phyloP scores from a whole-genome alignment of 139 green algal species.

The Picochlorum sp. region DNA sequence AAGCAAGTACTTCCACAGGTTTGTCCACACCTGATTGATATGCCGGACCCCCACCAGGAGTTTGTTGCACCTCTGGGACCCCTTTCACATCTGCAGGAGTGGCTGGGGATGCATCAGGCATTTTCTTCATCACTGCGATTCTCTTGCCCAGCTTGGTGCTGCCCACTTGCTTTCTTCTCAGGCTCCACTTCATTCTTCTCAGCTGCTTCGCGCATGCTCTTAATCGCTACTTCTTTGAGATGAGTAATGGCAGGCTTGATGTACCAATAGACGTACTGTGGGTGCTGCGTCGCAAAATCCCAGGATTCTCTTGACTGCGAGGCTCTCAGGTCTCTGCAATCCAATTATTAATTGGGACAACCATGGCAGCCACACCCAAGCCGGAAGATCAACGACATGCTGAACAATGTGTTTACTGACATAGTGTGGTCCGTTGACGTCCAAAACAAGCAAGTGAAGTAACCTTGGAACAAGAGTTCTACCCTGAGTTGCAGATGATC shows the following conservation, averaged over 20 bases:
- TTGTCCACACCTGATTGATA: constrained; percentile 32
- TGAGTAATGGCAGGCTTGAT: constrained; percentile 75
- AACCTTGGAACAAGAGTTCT: constrained; percentile 68
- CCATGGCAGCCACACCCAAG: constrained; percentile 90
- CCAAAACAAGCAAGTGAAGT: constrained; percentile 80
- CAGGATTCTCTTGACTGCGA: constrained; percentile 48
- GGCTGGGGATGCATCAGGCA: constrained; percentile 12
- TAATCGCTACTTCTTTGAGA: constrained; percentile 53
- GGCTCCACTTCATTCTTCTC: not conserved
- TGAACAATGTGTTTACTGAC: constrained; percentile 33
- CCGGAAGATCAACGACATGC: constrained; percentile 45
- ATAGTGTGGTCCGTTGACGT: constrained; percentile 48
- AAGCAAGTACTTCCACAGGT: constrained; percentile 38
- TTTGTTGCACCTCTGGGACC: constrained; percentile 4
- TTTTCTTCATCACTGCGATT: not conserved
- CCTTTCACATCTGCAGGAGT: constrained; percentile 17
- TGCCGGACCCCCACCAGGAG: not conserved
- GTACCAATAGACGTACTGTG: constrained; percentile 85
- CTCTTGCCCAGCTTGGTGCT: not conserved
- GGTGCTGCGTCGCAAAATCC: constrained; percentile 23
- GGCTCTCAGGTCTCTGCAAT: constrained; percentile 71
- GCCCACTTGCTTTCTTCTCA: constrained; percentile 6
- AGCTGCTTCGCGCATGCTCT: constrained; percentile 25
- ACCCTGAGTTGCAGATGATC: constrained; percentile 24
- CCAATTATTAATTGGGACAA: constrained; percentile 82